Evolutionary conservation across 352 stramenopile species (phyloP).

Genomic region (Phytophthora capsici): DNA sequence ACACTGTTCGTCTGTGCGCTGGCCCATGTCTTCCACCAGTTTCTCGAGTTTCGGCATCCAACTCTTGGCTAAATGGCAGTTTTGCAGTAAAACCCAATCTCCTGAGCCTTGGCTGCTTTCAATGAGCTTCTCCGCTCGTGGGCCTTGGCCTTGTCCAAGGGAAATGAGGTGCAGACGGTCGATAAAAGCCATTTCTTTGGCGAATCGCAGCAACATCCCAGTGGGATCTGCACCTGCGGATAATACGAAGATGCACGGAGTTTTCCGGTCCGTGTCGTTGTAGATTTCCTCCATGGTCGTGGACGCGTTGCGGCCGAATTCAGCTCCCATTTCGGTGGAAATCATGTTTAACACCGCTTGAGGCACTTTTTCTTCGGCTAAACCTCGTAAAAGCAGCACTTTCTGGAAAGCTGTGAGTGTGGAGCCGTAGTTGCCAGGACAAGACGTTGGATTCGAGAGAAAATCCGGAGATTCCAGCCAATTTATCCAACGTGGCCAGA

Average conservation of each 20-base stretch:
- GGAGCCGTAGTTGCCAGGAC: constrained; percentile 51
- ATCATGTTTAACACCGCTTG: constrained; percentile 90
- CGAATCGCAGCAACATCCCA: constrained; percentile 93
- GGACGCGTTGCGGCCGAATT: constrained; percentile 84
- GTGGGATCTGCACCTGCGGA: constrained; percentile 93
- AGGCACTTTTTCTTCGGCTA: constrained; percentile 92
- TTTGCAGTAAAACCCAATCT: constrained; percentile 95
- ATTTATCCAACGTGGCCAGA: constrained; percentile 63
- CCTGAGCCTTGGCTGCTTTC: constrained; percentile 78
- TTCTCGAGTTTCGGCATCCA: constrained; percentile 95
- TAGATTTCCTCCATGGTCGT: constrained; percentile 95
- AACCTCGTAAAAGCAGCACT: constrained; percentile 74
- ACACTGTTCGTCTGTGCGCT: constrained; percentile 62
- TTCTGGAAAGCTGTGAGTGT: constrained; percentile 75
- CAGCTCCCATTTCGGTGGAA: constrained; percentile 77
- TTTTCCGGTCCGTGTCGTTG: constrained; percentile 90
- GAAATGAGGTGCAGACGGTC: constrained; percentile 93
- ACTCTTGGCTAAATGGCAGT: constrained; percentile 94
- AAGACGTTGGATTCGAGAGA: constrained; percentile 38
- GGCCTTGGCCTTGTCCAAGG: constrained; percentile 92
- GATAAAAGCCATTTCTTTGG: constrained; percentile 88
- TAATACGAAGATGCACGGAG: constrained; percentile 94
- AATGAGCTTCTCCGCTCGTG: constrained; percentile 91
- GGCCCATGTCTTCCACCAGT: constrained; percentile 88
- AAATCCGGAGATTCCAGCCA: constrained; percentile 65